Base-by-base conservation (phyloP, 768 basidiomycete species). In the Naganishia antarctica region DNA sequence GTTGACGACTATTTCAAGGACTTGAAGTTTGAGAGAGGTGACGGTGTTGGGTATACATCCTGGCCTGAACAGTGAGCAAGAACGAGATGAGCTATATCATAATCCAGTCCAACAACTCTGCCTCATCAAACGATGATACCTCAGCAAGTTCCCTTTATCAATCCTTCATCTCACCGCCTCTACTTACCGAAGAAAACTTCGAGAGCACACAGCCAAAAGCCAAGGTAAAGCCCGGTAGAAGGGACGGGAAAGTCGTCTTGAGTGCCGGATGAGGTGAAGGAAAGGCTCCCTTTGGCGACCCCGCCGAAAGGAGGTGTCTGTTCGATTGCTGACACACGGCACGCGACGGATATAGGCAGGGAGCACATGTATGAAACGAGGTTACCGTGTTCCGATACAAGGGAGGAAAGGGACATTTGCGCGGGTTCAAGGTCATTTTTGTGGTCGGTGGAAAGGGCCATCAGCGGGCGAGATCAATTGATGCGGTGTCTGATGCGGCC, bases 221-320 rank as follows among this genome's bases (percentile, higher is more conserved):
- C 18, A 34, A 34, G 31, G 53, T 6, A 57, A 25, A 37, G 32
- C n/a, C 23, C 13, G 53, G 37, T 57, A 57, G 53, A 57, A 57
- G 53, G 53, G 53, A 57, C 40, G 53, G 53, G 53, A 57, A 57
- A 57, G 53, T 57, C 34, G 25, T 57, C 37, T 57, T 57, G 53
- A 23, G 34, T 34, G 5, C 21, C 21, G 13, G 37, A 40, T 34
- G 37, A 32, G 16, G 50, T 51, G 50, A 29, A 11, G 29, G 29
- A 6, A 51, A 51, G 21, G 50, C 50, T 13, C 50, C 50, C 34
- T 51, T 51, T 34, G 6, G 8, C 2, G 31, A n/a, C 15, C 5
- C 53, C 53, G 37, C 40, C 31, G 53, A 57, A 57, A 57, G 53
- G 53, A 57, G 53, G 53, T 57, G 53, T 41, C 23, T 57, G n/a